Evolutionary conservation across 2,329 filamentous ascomycete species (phyloP), one percentile per base, ranked within the genome.

Genomic region (Aureobasidium namibiae): DNA sequence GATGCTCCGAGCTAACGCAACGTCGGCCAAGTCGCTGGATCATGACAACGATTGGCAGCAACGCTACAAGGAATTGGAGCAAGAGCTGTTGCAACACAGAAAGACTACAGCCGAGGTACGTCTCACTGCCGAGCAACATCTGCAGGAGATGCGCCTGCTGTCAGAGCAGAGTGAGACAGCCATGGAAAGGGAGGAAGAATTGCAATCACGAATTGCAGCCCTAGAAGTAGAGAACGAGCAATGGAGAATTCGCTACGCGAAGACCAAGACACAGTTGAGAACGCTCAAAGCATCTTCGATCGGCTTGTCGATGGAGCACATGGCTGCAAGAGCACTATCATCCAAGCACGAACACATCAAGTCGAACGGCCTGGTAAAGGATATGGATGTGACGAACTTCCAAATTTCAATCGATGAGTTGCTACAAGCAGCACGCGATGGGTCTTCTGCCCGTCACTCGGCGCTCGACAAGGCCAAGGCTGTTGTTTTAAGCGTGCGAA

Each of bases 401-500:
- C 94, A 99, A 72, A 87, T 97, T 61, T 84, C 91, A 23, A 89
- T 99, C 62, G 92, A 99, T 69, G 92, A 97, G 67, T 80, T 97
- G 39, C 79, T 99, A 36, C 87, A 87, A 63, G 82, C 81, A 41
- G 90, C 91, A 18, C 85, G 92, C 52, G 80, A 80, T 34, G 83
- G 88, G n/a, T 83, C 88, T 56, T 84, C 90, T 0, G 82, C 87
- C 46, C 33, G 31, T 8, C 16, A 57, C 11, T 82, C 83, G 64
- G 86, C 94, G 34, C 85, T 95, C 50, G 88, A 94, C 45, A 84
- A 87, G 65, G 92, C 96, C 85, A 96, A 95, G 72, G 78, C 82
- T 59, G 90, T 96, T 29, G 85, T 96, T 42, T 80, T 89, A 65
- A 86, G 85, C 64, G 89, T 96, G 54, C 86, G 92, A 61, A 84